Conservation (phyloP, 2,329 filamentous ascomycete species). For the Aspergillus sojae region DNA sequence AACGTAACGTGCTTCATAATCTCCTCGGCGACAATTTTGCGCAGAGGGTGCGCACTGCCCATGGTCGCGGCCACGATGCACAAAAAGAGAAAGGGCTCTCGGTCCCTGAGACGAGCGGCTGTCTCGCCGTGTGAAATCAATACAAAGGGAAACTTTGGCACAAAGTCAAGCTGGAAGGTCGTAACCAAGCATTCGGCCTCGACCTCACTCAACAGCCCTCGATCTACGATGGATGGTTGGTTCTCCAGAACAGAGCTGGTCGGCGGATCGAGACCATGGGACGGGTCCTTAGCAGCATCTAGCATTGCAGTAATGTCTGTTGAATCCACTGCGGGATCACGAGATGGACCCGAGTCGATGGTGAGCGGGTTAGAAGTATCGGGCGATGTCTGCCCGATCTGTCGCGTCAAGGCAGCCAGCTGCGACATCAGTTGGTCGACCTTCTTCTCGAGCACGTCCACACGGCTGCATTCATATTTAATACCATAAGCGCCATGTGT, state of each 20-base stretch:
- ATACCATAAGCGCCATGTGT: background rate
- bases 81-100: background rate
- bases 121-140: background rate
- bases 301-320: background rate
- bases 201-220: background rate
- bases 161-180: background rate
- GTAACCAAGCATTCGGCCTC: background rate
- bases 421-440: background rate
- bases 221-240: background rate
- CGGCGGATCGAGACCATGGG: background rate
- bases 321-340: background rate
- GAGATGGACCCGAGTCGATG: background rate
- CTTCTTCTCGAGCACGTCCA: background rate
- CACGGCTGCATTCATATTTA: background rate
- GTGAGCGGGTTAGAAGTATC: background rate
- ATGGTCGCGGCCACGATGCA: background rate
- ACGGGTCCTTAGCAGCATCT: background rate
- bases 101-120: background rate
- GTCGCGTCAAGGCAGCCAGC: background rate
- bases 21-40: background rate
- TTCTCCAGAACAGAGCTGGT: background rate
- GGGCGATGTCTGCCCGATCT: background rate
- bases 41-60: background rate
- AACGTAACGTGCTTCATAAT: background rate
- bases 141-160: background rate